Evolutionary conservation across 2,329 filamentous ascomycete genomes (phyloP).

Genomic region (Apiospora phragmitis): DNA sequence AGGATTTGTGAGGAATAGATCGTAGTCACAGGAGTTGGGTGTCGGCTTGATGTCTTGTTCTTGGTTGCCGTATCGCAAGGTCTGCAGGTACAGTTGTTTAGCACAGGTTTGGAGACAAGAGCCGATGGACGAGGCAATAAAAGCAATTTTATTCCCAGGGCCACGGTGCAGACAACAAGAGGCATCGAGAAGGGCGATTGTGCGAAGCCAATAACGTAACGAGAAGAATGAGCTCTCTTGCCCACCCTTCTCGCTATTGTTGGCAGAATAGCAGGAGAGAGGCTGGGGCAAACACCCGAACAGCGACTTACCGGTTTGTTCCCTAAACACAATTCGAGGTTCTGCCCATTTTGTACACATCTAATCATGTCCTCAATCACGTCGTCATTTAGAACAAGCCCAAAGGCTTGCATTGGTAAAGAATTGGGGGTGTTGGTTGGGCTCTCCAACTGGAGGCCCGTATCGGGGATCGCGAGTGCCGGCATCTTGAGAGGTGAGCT

Average conservation of each 20-base stretch:
- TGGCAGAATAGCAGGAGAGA: neutral
- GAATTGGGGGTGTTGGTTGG: constrained; percentile 44
- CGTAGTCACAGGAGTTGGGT: constrained; percentile 49
- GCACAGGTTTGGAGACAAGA: neutral
- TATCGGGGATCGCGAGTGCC: constrained; percentile 56
- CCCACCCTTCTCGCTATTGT: neutral
- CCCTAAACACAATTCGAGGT: constrained; percentile 59
- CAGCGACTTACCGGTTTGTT: constrained; percentile 55
- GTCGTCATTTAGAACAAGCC: constrained; percentile 56
- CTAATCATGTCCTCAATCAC: constrained; percentile 64
- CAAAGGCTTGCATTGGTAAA: constrained; percentile 56
- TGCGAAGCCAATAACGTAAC: neutral
- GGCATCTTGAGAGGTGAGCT: constrained; percentile 42
- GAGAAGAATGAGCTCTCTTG: neutral
- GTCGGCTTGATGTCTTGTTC: constrained; percentile 48
- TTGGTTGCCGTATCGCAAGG: constrained; percentile 53
- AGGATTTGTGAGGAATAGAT: constrained; percentile 58
- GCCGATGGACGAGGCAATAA: neutral
- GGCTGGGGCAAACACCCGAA: neutral
- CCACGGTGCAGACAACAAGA: neutral
- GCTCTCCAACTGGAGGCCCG: constrained; percentile 58
- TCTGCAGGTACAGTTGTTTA: constrained; percentile 37
- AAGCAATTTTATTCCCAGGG: neutral
- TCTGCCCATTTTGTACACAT: constrained; percentile 56
- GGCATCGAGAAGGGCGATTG: constrained; percentile 1